Conservation (phyloP, 192 early-diverging fungal species). For the Coemansia sp. region DNA sequence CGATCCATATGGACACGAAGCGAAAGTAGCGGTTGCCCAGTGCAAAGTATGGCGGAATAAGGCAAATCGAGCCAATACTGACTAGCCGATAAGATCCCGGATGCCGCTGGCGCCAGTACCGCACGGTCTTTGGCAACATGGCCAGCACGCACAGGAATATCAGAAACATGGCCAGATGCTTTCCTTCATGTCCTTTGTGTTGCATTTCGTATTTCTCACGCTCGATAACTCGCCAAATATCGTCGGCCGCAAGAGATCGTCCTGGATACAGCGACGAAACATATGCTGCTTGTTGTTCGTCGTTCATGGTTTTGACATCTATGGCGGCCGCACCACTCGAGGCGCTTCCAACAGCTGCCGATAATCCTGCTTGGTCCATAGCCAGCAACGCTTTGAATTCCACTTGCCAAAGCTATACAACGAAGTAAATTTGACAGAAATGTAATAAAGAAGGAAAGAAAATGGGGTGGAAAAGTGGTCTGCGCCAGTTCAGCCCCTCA, state of each 20-base stretch:
- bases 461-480: neutral
- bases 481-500: no score
- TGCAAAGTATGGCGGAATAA: conserved; percentile 52
- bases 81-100: conserved; percentile 40
- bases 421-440: neutral
- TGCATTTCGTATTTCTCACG: conserved; percentile 32
- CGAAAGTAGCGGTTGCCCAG: conserved; percentile 34
- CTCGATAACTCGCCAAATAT: conserved; percentile 15
- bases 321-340: neutral
- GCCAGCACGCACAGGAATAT: conserved; percentile 39
- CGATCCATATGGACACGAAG: conserved; percentile 39
- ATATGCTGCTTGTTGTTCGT: conserved; percentile 22
- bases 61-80: conserved; percentile 41
- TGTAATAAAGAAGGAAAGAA: neutral
- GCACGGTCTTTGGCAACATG: conserved; percentile 40
- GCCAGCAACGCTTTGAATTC: neutral
- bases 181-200: conserved; percentile 38
- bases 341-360: neutral
- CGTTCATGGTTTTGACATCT: conserved; percentile 14
- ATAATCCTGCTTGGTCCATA: conserved; percentile 8
- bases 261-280: conserved; percentile 30
- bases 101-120: conserved; percentile 41
- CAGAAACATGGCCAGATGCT: conserved; percentile 45
- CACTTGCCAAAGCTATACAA: neutral
- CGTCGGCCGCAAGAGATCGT: conserved; percentile 22